Evolutionary conservation across 2,329 filamentous ascomycete genomes (phyloP).

Genomic region (Colletotrichum lupini): DNA sequence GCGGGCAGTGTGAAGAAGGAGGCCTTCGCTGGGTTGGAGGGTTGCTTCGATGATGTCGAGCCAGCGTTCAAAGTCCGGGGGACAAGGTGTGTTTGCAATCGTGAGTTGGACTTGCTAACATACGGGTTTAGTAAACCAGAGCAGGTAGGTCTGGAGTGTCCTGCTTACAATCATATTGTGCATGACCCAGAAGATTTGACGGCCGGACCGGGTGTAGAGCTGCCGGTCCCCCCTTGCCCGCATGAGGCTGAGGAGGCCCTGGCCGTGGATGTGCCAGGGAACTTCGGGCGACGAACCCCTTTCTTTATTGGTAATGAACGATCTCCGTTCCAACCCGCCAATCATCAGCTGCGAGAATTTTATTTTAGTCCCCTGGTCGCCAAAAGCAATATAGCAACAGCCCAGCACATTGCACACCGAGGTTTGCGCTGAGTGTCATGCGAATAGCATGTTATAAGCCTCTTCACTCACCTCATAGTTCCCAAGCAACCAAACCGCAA

Average conservation of each 20-base stretch:
- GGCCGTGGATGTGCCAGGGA: conserved; percentile 49
- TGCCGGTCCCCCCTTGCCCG: conserved; percentile 45
- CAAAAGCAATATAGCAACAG: not conserved
- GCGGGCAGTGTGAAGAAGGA: not conserved
- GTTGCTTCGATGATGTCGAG: conserved; percentile 41
- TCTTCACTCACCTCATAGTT: conserved; percentile 49
- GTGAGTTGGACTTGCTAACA: conserved; percentile 51
- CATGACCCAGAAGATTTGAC: conserved; percentile 51
- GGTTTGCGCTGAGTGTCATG: not conserved
- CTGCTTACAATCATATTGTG: conserved; percentile 50
- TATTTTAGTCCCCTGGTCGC: not conserved
- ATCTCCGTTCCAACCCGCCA: conserved; percentile 45
- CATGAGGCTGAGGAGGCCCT: conserved; percentile 50
- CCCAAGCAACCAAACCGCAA: conserved; percentile 52
- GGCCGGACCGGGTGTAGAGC: conserved; percentile 40
- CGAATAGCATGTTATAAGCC: not conserved
- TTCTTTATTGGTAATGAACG: conserved; percentile 1
- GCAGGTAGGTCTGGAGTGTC: too few species aligned
- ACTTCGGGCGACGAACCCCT: not conserved
- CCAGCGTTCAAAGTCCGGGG: conserved; percentile 50
- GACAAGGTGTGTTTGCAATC: conserved; percentile 45
- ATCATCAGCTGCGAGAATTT: conserved; percentile 45
- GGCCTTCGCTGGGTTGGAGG: conserved; percentile 23
- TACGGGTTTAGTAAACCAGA: not conserved
- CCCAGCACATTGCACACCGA: not conserved